phyloP scores from a whole-genome alignment of 192 early-diverging fungal species.

The Linnemannia schmuckeri region DNA sequence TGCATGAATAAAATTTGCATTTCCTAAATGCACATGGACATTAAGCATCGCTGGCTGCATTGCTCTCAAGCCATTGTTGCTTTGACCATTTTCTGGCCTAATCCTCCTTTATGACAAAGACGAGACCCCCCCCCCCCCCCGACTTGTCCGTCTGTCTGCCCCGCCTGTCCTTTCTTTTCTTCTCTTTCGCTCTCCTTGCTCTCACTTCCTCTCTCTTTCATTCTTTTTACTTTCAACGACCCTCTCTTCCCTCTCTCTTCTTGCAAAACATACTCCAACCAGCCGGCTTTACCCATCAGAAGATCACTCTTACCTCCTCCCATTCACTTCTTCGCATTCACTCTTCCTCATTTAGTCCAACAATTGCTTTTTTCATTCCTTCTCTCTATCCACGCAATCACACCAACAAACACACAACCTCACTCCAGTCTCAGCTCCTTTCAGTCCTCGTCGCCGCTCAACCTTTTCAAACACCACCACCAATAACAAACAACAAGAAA shows the following conservation, averaged over 20 bases:
- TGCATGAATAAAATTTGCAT: not conserved
- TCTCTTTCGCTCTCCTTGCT: not conserved
- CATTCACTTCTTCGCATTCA: not conserved
- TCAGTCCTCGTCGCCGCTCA: no score
- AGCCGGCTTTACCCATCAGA: not conserved
- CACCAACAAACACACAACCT: no score
- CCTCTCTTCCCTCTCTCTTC: not conserved
- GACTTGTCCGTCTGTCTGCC: not conserved
- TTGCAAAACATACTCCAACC: no score
- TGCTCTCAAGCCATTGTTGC: conserved; percentile 8
- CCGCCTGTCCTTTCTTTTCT: not conserved
- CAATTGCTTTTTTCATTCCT: no score
- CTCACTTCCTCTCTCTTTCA: not conserved
- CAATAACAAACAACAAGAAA: no score
- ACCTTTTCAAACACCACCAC: no score
- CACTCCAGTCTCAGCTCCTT: no score
- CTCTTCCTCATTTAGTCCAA: no score
- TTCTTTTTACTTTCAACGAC: not conserved
- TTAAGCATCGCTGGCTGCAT: not conserved
- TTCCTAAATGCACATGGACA: not conserved
- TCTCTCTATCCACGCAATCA: no score
- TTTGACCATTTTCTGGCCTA: no score
- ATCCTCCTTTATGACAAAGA: no score
- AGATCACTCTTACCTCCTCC: not conserved
- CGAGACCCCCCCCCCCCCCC: not conserved